Percentiles rank a stretch among this genome's conserved stretches.
phyloP scores from a whole-genome alignment of 768 basidiomycete species.

The Russula earlei region DNA sequence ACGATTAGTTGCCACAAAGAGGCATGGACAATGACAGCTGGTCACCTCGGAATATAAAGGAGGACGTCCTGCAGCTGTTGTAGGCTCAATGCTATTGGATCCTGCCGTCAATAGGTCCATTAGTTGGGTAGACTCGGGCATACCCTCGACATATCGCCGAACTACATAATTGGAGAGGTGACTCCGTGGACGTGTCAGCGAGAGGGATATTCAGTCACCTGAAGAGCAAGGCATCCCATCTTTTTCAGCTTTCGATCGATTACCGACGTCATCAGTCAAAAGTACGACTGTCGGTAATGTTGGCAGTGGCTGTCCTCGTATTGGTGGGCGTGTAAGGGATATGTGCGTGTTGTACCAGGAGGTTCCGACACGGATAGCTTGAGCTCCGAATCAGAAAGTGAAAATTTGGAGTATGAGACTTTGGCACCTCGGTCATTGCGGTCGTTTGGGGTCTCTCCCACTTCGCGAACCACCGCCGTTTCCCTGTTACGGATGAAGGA shows the following conservation, averaged over 20 bases:
- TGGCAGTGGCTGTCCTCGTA: conserved; percentile 39
- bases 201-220: conserved; percentile 33
- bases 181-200: neutral
- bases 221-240: conserved; percentile 54
- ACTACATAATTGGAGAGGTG: conserved; percentile 34
- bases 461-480: conserved; percentile 68
- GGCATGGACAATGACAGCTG: neutral
- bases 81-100: conserved; percentile 54
- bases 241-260: conserved; percentile 63
- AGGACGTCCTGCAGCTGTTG: conserved; percentile 38
- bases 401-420: neutral
- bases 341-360: conserved; percentile 83
- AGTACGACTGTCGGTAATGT: conserved; percentile 59
- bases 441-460: conserved; percentile 84
- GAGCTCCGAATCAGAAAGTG: neutral
- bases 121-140: conserved; percentile 54
- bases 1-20: neutral
- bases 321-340: conserved; percentile 37
- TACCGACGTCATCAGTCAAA: conserved; percentile 84
- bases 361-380: conserved; percentile 83
- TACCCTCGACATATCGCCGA: conserved; percentile 70
- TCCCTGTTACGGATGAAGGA: conserved; percentile 37
- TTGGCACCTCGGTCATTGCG: conserved; percentile 80
- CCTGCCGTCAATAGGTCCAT: conserved; percentile 77
- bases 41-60: conserved; percentile 70